Conservation (phyloP, 2,329 filamentous ascomycete species). For the Juglanconis oblonga region DNA sequence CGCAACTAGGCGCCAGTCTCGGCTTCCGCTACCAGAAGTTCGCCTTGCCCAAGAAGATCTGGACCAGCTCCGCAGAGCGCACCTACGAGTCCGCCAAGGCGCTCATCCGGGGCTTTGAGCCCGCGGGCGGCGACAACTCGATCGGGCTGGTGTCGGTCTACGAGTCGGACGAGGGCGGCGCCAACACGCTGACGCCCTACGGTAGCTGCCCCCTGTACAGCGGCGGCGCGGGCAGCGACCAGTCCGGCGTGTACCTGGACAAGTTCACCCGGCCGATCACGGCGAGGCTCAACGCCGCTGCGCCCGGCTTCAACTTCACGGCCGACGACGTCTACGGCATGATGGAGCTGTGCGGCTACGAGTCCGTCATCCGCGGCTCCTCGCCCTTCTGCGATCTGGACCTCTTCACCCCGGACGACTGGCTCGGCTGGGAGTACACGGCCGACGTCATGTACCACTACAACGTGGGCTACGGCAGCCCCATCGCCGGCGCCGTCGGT, state of each 20-base stretch:
- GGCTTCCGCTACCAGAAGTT: constrained; percentile 57
- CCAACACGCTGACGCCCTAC: constrained; percentile 61
- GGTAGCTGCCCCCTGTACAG: constrained; percentile 63
- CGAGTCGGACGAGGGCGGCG: constrained; percentile 55
- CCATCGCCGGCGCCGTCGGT: constrained; percentile 55
- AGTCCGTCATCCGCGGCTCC: constrained; percentile 59
- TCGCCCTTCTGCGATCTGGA: constrained; percentile 60
- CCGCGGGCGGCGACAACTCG: constrained; percentile 40
- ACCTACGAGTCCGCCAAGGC: constrained; percentile 57
- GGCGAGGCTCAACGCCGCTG: constrained; percentile 51
- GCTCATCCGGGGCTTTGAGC: constrained; percentile 55
- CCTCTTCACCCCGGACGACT: constrained; percentile 59
- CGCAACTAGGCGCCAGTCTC: constrained; percentile 56
- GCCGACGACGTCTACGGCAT: constrained; percentile 61
- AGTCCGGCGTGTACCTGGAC: constrained; percentile 48
- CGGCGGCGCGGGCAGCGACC: constrained; percentile 52
- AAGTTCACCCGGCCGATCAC: constrained; percentile 60
- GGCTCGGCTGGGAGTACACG: constrained; percentile 65
- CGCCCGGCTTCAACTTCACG: constrained; percentile 61
- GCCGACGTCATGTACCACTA: constrained; percentile 64
- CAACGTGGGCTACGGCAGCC: constrained; percentile 63
- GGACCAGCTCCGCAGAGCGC: constrained; percentile 62
- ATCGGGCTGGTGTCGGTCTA: constrained; percentile 55
- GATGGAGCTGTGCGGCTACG: constrained; percentile 65
- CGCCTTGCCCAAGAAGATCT: constrained; percentile 51